Conservation (phyloP, 352 stramenopile genomes). For the Globisporangium okanoganense region DNA sequence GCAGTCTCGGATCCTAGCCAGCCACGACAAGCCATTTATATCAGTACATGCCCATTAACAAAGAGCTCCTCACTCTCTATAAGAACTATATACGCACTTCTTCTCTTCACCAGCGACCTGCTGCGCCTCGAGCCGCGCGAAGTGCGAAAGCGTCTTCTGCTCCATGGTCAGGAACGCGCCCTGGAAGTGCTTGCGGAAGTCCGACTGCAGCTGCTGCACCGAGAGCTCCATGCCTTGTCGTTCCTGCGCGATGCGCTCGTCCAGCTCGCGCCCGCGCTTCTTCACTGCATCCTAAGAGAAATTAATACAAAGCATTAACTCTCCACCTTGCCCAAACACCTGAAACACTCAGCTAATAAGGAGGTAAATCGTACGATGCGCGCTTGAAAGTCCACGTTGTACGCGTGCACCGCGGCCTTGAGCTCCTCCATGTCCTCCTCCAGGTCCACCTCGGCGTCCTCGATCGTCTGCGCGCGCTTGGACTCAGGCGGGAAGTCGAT, state of each 20-base stretch:
- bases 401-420: conserved; percentile 67
- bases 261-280: conserved; percentile 43
- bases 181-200: conserved; percentile 49
- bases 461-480: conserved; percentile 69
- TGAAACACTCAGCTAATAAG: not conserved
- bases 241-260: conserved; percentile 45
- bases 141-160: conserved; percentile 55
- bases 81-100: conserved; percentile 30
- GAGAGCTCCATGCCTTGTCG: conserved; percentile 60
- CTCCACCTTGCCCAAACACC: not conserved
- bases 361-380: conserved; percentile 48
- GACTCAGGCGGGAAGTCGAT: conserved; percentile 67
- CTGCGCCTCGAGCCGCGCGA: conserved; percentile 48
- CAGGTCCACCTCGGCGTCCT: conserved; percentile 67
- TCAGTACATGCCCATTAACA: not conserved
- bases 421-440: conserved; percentile 82
- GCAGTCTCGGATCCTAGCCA: conserved; percentile 42
- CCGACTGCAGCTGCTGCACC: conserved; percentile 39
- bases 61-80: not conserved
- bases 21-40: conserved; percentile 2
- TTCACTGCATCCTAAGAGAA: conserved; percentile 60
- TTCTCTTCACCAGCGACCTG: conserved; percentile 45
- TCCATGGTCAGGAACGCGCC: conserved; percentile 47
- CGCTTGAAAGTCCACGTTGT: conserved; percentile 83
- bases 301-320: not conserved